phyloP scores from a whole-genome alignment of 2,329 filamentous ascomycete genomes.

The Pyricularia sp. region DNA sequence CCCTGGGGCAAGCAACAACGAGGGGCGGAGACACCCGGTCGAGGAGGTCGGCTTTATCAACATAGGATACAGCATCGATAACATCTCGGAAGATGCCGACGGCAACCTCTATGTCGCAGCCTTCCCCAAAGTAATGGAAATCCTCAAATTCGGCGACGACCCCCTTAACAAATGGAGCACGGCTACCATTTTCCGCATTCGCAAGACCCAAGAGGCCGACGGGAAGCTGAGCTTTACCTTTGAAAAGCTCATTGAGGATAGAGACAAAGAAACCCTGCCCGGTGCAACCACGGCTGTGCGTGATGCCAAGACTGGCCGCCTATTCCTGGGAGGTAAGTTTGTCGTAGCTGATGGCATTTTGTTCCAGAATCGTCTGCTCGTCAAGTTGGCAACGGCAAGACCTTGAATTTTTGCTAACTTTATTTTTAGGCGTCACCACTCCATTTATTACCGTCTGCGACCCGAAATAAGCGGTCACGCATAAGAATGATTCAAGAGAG shows the following conservation, averaged over 20 bases:
- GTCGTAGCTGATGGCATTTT: background rate
- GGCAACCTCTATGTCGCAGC: constrained; percentile 15
- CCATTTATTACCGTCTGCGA: constrained; percentile 5
- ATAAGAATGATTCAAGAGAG: background rate
- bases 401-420: background rate
- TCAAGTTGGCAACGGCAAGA: background rate
- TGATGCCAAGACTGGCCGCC: constrained; percentile 15
- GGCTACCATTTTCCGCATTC: constrained; percentile 12
- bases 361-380: background rate
- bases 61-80: constrained; percentile 13
- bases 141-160: constrained; percentile 8
- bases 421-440: background rate
- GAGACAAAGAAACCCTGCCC: constrained; percentile 12
- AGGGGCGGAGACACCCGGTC: background rate
- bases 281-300: constrained; percentile 14
- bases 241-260: constrained; percentile 16
- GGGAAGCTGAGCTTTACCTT: constrained; percentile 8
- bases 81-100: constrained; percentile 13
- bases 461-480: background rate
- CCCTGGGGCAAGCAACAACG: background rate
- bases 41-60: constrained; percentile 7
- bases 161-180: constrained; percentile 8
- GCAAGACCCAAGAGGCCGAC: constrained; percentile 3
- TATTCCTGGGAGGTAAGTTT: constrained; percentile 16
- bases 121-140: constrained; percentile 10